phyloP scores from a whole-genome alignment of 1,284 basidiomycete species.

The Ceratobasidium papillatum region DNA sequence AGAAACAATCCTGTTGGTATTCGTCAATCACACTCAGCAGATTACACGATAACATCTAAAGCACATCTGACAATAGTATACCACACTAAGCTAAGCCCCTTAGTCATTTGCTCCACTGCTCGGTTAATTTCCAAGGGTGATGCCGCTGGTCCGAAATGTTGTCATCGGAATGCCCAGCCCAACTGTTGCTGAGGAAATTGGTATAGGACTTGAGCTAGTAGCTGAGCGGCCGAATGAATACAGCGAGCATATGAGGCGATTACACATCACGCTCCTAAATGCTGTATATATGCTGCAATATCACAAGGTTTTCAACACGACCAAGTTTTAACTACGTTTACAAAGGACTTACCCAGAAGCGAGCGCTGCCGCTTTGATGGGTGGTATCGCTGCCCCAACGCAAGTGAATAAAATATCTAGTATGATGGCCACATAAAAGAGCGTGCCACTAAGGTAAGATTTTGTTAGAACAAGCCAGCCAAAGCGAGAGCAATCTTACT shows the following conservation, averaged over 20 bases:
- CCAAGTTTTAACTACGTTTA: neutral
- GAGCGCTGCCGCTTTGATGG: neutral
- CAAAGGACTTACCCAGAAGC: conserved; percentile 5
- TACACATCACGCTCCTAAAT: conserved; percentile 19
- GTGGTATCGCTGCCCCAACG: conserved; percentile 1
- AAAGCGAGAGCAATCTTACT: neutral
- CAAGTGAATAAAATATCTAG: neutral
- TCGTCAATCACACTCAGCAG: no score
- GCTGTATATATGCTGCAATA: neutral
- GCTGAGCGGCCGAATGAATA: neutral
- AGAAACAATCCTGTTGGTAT: no score
- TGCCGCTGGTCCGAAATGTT: neutral
- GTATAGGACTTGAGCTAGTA: neutral
- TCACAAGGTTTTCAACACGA: neutral
- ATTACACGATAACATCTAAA: no score
- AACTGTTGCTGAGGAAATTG: neutral
- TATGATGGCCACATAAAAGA: conserved; percentile 6
- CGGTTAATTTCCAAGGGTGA: neutral
- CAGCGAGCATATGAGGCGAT: conserved; percentile 23
- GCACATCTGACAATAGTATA: no score
- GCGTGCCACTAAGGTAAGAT: neutral
- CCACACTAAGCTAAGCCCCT: neutral
- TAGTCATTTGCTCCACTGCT: neutral
- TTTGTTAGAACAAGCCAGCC: neutral
- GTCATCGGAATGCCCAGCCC: neutral